Conservation (phyloP, 1,284 basidiomycete genomes). For the Leucoagaricus sp. region DNA sequence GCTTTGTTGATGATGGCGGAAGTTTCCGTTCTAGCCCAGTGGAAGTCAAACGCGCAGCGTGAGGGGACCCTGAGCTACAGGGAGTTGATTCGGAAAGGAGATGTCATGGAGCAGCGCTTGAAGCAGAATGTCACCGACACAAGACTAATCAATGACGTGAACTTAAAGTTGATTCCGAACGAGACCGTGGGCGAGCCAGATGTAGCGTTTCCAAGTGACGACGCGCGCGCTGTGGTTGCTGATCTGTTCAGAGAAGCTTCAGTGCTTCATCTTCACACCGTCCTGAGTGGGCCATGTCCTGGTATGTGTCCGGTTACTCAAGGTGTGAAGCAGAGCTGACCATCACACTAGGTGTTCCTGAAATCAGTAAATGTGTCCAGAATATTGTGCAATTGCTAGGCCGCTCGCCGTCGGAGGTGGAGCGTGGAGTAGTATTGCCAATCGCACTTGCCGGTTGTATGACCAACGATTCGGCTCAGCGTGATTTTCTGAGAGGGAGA, state of each 20-base stretch:
- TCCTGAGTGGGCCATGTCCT: slow-evolving; percentile 66
- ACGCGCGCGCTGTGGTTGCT: slow-evolving; percentile 48
- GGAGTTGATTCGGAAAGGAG: slow-evolving; percentile 68
- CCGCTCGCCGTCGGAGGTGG: slow-evolving; percentile 58
- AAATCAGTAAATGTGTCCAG: slow-evolving; percentile 62
- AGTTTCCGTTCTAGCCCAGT: slow-evolving; percentile 69
- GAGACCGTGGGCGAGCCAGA: slow-evolving; percentile 33
- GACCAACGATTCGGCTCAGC: slow-evolving; percentile 60
- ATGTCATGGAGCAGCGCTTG: slow-evolving; percentile 64
- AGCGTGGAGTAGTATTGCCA: slow-evolving; percentile 70
- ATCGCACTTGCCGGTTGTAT: slow-evolving; percentile 71
- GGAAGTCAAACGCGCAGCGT: slow-evolving; percentile 65
- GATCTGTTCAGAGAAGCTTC: slow-evolving; percentile 70
- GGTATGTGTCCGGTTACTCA: slow-evolving; percentile 42
- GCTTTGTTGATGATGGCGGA: slow-evolving; percentile 76
- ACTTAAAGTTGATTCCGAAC: slow-evolving; percentile 31
- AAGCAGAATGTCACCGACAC: slow-evolving; percentile 37
- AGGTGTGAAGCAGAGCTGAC: slow-evolving; percentile 15
- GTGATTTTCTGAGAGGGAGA: slow-evolving; percentile 61
- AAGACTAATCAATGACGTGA: slow-evolving; percentile 15
- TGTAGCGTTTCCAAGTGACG: slow-evolving; percentile 37
- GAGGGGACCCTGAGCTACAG: slow-evolving; percentile 67
- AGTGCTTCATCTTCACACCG: slow-evolving; percentile 68
- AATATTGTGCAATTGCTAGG: slow-evolving; percentile 53
- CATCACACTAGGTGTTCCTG: slow-evolving; percentile 59